Base-by-base conservation (phyloP, 148 eudicot species). In the Polygonum maritimum region DNA sequence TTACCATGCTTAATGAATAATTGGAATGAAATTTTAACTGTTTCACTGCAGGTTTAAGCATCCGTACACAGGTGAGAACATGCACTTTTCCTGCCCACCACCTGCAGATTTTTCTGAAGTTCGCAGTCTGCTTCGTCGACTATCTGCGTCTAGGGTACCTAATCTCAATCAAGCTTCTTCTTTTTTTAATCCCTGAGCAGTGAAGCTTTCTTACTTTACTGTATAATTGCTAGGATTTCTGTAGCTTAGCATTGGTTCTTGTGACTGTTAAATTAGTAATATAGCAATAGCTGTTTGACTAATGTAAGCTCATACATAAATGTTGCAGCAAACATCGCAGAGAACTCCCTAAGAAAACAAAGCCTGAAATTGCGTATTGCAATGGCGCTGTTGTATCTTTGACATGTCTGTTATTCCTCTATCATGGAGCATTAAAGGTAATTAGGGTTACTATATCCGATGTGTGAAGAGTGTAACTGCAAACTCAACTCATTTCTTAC, bases 81-180 rank as follows among this genome's bases (percentile, higher is more conserved):
- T 90, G 81, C 85, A 79, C 57, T 92, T 94, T 80, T 88, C 90
- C 73, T 88, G 92, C 86, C 82, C 82, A 69, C 97, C 98, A 26
- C 98, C 98, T 67, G 47, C 79, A 67, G 98, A 94, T 84, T 90
- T 94, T 80, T 78, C 90, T 55, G 85, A 82, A 69, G 79, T 87
- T 70, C 75, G 87, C 73, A 83, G 78, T 71, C 84, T 57, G 74
- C 94, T 94, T 57, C 97, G 92, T 35, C 79, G 74, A 21, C 76
- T 88, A 69, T 77, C 82, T 71, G 63, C 48, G 7, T 6, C 58
- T 78, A 72, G 16, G 41, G 60, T 74, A 48, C 4, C 76, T 48
- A 2, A 26, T 14, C 38, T 15, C 31, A 48, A 48, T 35, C 44
- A 19, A 47, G 15, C 79, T 69, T 76, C 26, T 77, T 21, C 15